Evolutionary conservation across 345 rosid species (phyloP).

Genomic region (Aquilaria yunnanensis): DNA sequence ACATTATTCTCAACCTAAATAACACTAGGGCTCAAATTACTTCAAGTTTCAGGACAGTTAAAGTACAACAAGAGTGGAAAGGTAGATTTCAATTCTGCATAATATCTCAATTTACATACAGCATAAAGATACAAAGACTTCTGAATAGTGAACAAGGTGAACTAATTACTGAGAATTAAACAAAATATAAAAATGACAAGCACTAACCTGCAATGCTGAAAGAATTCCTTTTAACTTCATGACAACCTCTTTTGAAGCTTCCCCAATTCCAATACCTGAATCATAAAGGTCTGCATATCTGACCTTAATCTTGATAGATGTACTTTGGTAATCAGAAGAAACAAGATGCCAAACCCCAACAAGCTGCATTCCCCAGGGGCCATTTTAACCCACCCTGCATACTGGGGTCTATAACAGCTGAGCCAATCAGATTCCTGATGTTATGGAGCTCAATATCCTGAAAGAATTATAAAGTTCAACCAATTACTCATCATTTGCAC

Average conservation of each 20-base stretch:
- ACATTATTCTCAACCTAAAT: no score
- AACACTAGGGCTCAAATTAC: no score
- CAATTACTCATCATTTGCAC: no score
- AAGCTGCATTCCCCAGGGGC: slow-evolving; percentile 39
- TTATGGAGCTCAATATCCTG: slow-evolving; percentile 55
- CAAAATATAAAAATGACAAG: background rate
- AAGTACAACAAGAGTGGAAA: no score
- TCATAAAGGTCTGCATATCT: slow-evolving; percentile 55
- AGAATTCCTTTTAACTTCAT: slow-evolving; percentile 44
- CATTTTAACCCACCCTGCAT: slow-evolving; percentile 71
- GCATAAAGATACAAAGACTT: no score
- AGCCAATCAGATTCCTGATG: slow-evolving; percentile 36
- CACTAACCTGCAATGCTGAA: slow-evolving; percentile 26
- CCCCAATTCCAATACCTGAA: slow-evolving; percentile 35
- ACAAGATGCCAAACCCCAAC: slow-evolving; percentile 43
- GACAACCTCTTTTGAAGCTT: slow-evolving; percentile 27
- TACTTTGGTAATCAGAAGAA: slow-evolving; percentile 27
- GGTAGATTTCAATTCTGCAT: no score
- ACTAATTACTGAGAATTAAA: no score
- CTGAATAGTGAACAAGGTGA: no score
- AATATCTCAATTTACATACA: no score
- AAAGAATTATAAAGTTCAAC: background rate
- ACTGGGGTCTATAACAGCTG: slow-evolving; percentile 47
- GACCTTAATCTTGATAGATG: slow-evolving; percentile 41
- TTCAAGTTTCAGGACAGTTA: no score